Evolutionary conservation across 331 rosid species (phyloP), one percentile per base, ranked within the genome.

Genomic region (Saraca asoca): DNA sequence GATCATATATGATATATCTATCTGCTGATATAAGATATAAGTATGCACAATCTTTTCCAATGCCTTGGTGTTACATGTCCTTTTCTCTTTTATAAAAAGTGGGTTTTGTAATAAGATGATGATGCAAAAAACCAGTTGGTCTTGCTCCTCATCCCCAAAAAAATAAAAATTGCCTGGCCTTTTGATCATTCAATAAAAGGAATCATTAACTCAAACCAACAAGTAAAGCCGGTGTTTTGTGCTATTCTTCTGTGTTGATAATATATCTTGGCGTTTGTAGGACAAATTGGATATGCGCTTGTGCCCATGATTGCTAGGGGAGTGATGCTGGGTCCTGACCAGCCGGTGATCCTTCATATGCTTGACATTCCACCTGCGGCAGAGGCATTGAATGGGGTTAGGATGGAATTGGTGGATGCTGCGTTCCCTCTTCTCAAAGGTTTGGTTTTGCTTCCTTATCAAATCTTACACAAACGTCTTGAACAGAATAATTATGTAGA

Each of bases 301-400:
- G 97, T 90, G 15, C 99, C 99, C 5, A 94, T 94, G 99, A 85
- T 94, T 77, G 96, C 97, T 33, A 85, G 99, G 80, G 99, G 99
- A 81, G 84, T 83, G 65, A 83, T 88, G 88, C 68, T 88, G 41
- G 95, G 95, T 12, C 39, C 78, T 19, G 83, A 85, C 85, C 95
- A 83, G 81, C 95, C 95, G 14, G 92, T 88, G 13, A 88, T 88
- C 69, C 74, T 88, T 51, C 96, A 86, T 79, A 45, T 88, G 90
- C 88, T 88, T 29, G 90, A 88, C 69, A 88, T 86, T 60, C 71
- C 84, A 55, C 85, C 83, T 14, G 93, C 93, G 24, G 96, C 90
- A 5, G 96, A 84, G 82, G 73, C 97, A 20, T 80, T 90, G 88
- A 90, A 93, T 33, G 98, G 98, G 13, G 97, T 93, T 66, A 90